These are phyloP conservation scores for Alternaria tenuissima DNA, from an alignment of 2,329 filamentous ascomycete species.

Conservation along the genomic window DNA sequence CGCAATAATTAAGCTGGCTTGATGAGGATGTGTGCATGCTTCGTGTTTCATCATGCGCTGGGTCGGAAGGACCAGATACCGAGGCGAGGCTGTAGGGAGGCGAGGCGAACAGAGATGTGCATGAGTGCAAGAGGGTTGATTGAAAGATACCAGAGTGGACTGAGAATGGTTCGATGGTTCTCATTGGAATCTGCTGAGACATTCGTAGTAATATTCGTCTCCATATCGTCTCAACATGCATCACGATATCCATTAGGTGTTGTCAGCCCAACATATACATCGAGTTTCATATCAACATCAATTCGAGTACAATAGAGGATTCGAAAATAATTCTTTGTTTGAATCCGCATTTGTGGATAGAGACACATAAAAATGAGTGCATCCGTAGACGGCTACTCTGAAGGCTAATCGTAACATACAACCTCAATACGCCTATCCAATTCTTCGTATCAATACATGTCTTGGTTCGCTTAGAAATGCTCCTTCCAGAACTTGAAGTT, in stretches of 20 bases:
- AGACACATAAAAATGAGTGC: constrained; percentile 10
- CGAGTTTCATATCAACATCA: background rate
- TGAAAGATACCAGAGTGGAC: background rate
- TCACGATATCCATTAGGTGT: background rate
- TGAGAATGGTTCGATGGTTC: constrained; percentile 9
- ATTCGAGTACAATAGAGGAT: background rate
- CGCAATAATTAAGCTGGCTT: background rate
- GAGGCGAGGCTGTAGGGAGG: background rate
- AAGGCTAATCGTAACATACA: constrained; percentile 13
- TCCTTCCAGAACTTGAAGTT: constrained; percentile 99
- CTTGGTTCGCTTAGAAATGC: constrained; percentile 63
- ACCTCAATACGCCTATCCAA: background rate
- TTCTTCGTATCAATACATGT: background rate
- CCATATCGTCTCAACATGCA: background rate
- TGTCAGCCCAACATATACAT: background rate
- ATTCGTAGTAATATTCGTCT: background rate
- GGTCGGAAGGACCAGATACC: background rate
- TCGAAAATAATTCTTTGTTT: background rate
- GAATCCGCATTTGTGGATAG: background rate
- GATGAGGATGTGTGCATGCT: background rate
- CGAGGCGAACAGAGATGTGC: background rate
- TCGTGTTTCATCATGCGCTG: constrained; percentile 2
- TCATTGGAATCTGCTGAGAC: background rate
- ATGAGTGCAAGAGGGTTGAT: background rate
- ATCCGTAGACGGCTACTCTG: constrained; percentile 11